A percentile compares a stretch with the other conserved stretches of the same genome.
phyloP scores from a whole-genome alignment of 306 rosid species.

The Fagus crenata region DNA sequence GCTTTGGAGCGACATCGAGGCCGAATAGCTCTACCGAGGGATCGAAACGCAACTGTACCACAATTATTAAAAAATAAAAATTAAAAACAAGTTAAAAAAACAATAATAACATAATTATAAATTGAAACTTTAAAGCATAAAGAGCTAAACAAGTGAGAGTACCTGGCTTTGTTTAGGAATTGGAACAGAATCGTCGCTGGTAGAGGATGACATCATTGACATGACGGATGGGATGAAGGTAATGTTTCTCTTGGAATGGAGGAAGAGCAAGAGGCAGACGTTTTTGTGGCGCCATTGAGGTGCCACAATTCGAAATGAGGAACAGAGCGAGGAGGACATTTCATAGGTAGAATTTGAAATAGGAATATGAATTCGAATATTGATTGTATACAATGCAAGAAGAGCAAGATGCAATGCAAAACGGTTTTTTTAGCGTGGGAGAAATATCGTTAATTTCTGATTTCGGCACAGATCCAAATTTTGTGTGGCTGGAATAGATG shows the following conservation, averaged over 20 bases:
- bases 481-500: too few relatives aligned
- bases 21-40: slow-evolving; percentile 72
- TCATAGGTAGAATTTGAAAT: slow-evolving; percentile 7
- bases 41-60: slow-evolving; percentile 59
- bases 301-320: slow-evolving; percentile 38
- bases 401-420: too few relatives aligned
- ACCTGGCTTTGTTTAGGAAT: slow-evolving; percentile 49
- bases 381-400: too few relatives aligned
- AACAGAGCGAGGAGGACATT: slow-evolving; percentile 36
- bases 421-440: too few relatives aligned
- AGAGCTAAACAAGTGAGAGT: background rate
- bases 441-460: too few relatives aligned
- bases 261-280: slow-evolving; percentile 33
- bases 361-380: background rate
- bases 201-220: slow-evolving; percentile 33
- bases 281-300: slow-evolving; percentile 38
- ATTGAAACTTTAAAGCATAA: background rate
- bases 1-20: slow-evolving; percentile 57
- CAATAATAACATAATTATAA: background rate
- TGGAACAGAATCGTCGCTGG: slow-evolving; percentile 52
- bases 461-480: too few relatives aligned
- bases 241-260: slow-evolving; percentile 33
- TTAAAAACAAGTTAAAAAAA: background rate
- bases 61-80: slow-evolving; percentile 13
- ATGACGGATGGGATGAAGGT: slow-evolving; percentile 34